Base-by-base conservation (phyloP, 2,329 filamentous ascomycete genomes). In the Epichloe festucae region DNA sequence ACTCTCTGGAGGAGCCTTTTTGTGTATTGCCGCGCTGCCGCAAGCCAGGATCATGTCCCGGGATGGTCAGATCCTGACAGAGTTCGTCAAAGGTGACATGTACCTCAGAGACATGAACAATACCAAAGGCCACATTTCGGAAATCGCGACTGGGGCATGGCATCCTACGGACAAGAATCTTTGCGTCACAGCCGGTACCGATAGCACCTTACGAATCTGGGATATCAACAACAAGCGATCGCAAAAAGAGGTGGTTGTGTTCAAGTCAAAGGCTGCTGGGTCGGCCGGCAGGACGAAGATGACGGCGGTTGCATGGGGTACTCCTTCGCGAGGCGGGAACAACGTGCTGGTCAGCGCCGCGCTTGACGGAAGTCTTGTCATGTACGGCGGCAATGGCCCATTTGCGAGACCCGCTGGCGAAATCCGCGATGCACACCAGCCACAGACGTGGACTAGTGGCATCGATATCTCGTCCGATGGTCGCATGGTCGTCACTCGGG, bases 21-120 rank as follows among this genome's bases (percentile, higher is more conserved):
- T 98, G 36, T 94, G 93, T 59, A 76, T 97, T 44, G 86, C 89
- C 7, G 89, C 91, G 6, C 87, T 91, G 41, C 84, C 91, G 2
- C 91, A 97, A 66, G 88, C 91, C 12, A 90, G 89, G 66, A 82
- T 98, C 23, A 76, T 97, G 65, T 87, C 81, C 60, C 82, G 93
- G 61, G 91, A 98, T 70, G 93, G 93, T 40, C 88, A 94, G 44
- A 76, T 86, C 7, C 61, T 94, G 47, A 84, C 85, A 1, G 89
- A 96, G 63, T 97, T 95, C 58, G 85, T 89, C 59, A 98, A 98
- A 70, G 93, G 93, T 45, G 93, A 98, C 65, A 97, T 97, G 90
- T 98, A 98, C 62, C 71, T 98, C 58, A 80, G 91, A 51, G 93
- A 98, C 66, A 94, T 97, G 85, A 81, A 96, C 68, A 90, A 97